Conservation (phyloP, 2,329 filamentous ascomycete species). For the Colletotrichum eleusines region DNA sequence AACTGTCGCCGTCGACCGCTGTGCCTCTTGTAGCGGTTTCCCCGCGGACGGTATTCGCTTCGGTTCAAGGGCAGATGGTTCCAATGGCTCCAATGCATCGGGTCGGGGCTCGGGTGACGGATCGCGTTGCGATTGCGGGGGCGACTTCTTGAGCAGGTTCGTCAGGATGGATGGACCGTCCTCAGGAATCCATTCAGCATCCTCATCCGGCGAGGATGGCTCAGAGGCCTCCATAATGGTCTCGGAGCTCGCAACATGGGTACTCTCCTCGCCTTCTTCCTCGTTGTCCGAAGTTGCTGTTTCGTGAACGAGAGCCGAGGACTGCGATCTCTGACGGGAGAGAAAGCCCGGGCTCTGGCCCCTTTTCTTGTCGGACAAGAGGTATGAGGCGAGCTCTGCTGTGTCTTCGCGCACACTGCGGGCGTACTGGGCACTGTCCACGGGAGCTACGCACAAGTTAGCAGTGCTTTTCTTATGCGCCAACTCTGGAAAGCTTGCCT, state of each 20-base stretch:
- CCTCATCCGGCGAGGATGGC: slow-evolving; percentile 60
- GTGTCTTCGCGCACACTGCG: slow-evolving; percentile 87
- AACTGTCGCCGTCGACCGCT: slow-evolving; percentile 25
- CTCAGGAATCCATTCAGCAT: slow-evolving; percentile 44
- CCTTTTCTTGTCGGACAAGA: slow-evolving; percentile 73
- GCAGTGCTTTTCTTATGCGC: slow-evolving; percentile 8
- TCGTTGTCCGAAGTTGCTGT: slow-evolving; percentile 46
- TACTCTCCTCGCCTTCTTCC: slow-evolving; percentile 39
- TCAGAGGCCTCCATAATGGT: slow-evolving; percentile 74
- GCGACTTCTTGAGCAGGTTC: slow-evolving; percentile 63
- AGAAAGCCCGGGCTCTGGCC: slow-evolving; percentile 61
- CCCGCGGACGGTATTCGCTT: slow-evolving; percentile 25
- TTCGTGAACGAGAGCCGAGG: slow-evolving; percentile 47
- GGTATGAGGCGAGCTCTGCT: slow-evolving; percentile 86
- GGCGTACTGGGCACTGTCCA: slow-evolving; percentile 80
- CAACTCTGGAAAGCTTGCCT: slow-evolving; percentile 57
- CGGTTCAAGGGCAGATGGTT: slow-evolving; percentile 16
- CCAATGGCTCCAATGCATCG: slow-evolving; percentile 40
- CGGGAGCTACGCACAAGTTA: slow-evolving; percentile 51
- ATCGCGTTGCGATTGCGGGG: slow-evolving; percentile 53
- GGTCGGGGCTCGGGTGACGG: slow-evolving; percentile 46
- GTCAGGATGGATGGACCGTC: slow-evolving; percentile 60
- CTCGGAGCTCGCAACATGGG: slow-evolving; percentile 53
- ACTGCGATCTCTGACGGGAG: slow-evolving; percentile 52
- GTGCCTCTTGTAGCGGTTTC: slow-evolving; percentile 31